Conservation (phyloP, 768 basidiomycete genomes). For the Lactarius deliciosus region DNA sequence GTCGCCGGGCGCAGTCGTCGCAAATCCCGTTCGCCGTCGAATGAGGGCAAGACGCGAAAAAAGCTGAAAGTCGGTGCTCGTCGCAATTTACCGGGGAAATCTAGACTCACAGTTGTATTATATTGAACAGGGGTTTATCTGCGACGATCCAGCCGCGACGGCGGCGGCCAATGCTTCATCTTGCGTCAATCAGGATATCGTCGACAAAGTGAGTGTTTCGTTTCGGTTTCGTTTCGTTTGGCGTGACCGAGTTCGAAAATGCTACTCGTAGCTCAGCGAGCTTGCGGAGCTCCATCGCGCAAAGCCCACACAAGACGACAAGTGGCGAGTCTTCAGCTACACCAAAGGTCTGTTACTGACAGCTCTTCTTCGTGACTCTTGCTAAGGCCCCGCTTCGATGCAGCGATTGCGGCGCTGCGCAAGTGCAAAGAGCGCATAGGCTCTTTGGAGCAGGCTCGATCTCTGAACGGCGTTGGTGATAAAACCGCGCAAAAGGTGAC, state of each 20-base stretch:
- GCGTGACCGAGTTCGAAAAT: not conserved
- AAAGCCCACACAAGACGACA: conserved; percentile 58
- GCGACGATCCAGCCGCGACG: conserved; percentile 48
- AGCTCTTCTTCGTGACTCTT: not conserved
- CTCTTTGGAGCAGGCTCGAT: conserved; percentile 56
- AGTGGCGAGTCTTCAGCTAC: conserved; percentile 66
- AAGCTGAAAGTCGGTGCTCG: conserved; percentile 11
- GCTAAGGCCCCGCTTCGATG: not conserved
- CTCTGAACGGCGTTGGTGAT: conserved; percentile 62
- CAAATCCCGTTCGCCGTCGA: not conserved
- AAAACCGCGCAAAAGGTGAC: conserved; percentile 74
- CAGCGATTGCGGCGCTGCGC: conserved; percentile 61
- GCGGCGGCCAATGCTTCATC: conserved; percentile 30
- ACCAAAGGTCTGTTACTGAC: conserved; percentile 53
- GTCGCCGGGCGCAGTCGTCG: conserved; percentile 4
- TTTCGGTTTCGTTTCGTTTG: not conserved
- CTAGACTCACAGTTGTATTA: conserved; percentile 1
- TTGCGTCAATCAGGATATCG: conserved; percentile 68
- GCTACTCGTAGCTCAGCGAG: conserved; percentile 54
- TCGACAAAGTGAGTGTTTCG: conserved; percentile 57
- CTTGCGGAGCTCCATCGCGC: conserved; percentile 63
- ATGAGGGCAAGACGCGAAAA: conserved; percentile 1
- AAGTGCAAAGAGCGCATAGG: conserved; percentile 57
- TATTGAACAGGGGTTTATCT: conserved; percentile 58
- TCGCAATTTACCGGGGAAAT: not conserved